Base-by-base conservation (phyloP, 306 rosid species). In the Urtica urens region DNA sequence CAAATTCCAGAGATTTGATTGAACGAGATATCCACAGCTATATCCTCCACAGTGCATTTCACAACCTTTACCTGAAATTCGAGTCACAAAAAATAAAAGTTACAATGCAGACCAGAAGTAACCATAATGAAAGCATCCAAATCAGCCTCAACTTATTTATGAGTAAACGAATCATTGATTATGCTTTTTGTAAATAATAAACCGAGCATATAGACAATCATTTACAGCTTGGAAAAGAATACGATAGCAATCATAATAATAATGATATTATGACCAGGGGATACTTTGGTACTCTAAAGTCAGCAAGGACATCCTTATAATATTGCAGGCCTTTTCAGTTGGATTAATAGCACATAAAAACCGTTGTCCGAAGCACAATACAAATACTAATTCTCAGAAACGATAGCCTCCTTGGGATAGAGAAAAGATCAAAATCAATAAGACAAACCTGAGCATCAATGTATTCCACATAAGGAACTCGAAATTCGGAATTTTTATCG, bases 1-100 rank as follows among this genome's bases (percentile, higher is more conserved):
- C 42, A 63, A 28, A 82, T 75, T 34, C 93, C 93, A 6, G 83
- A 71, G 49, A 66, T 43, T 62, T 82, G 93, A 49, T 82, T 82
- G 59, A 82, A 82, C 6, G 93, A 78, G 17, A 82, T 75, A 58
- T 82, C 93, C 23, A 78, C 69, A 14, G 79, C 71, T 29, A 75
- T 62, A 52, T 57, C 40, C 53, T 70, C 76, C 61, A 78, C 79
- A 0, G 63, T 71, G 64, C 79, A 78, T 45, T 82, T 82, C 38
- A 82, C 76, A 11, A 82, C 52, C 63, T 56, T 72, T 12, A 82
- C 93, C 93, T 82, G 80, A 55, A 51, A 49, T 44, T 43, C 62
- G 68, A 64, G 60, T 57, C 51, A 23, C 37, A 60, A 60, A 48
- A 3, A 62, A 52, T 5, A 55, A 51, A 6, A 45, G n/a, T n/a